phyloP scores from a whole-genome alignment of 768 basidiomycete genomes.

The Macrolepiota albuminosa region DNA sequence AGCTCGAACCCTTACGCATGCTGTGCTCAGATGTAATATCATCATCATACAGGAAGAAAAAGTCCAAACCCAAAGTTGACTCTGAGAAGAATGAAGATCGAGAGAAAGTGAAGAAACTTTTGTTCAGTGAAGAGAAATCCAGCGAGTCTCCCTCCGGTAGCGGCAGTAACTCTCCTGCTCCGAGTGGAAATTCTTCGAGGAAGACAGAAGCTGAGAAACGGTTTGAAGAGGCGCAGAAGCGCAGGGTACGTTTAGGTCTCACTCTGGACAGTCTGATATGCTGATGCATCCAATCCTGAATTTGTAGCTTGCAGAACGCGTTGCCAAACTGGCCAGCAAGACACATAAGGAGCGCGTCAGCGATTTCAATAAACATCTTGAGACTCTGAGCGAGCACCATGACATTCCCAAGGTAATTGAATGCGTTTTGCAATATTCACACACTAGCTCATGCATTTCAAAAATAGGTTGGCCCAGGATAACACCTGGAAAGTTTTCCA shows the following conservation, averaged over 20 bases:
- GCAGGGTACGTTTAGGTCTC: conserved; percentile 49
- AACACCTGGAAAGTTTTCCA: conserved; percentile 31
- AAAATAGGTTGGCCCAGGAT: conserved; percentile 80
- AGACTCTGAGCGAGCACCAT: conserved; percentile 87
- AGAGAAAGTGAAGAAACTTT: conserved; percentile 46
- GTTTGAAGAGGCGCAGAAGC: conserved; percentile 84
- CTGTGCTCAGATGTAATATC: conserved; percentile 7
- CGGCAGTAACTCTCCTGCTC: conserved; percentile 55
- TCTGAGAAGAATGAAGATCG: conserved; percentile 41
- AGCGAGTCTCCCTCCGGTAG: conserved; percentile 48
- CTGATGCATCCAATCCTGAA: conserved; percentile 5
- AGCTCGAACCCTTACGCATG: conserved; percentile 19
- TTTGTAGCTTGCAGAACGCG: conserved; percentile 63
- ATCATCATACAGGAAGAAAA: conserved; percentile 70
- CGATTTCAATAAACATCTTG: conserved; percentile 85
- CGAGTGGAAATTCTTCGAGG: conserved; percentile 42
- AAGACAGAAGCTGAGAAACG: conserved; percentile 87
- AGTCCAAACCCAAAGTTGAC: conserved; percentile 60
- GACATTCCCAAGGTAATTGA: conserved; percentile 82
- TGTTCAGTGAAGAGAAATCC: conserved; percentile 43
- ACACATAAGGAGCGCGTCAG: conserved; percentile 93
- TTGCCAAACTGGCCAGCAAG: conserved; percentile 72
- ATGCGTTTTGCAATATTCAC: conserved; percentile 4
- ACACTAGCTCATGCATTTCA: conserved; percentile 9
- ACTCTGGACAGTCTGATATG: not conserved